A percentile compares a stretch with the other conserved stretches of the same genome.
Evolutionary conservation across 768 basidiomycete species (phyloP).

Genomic region (Boletus edulis): DNA sequence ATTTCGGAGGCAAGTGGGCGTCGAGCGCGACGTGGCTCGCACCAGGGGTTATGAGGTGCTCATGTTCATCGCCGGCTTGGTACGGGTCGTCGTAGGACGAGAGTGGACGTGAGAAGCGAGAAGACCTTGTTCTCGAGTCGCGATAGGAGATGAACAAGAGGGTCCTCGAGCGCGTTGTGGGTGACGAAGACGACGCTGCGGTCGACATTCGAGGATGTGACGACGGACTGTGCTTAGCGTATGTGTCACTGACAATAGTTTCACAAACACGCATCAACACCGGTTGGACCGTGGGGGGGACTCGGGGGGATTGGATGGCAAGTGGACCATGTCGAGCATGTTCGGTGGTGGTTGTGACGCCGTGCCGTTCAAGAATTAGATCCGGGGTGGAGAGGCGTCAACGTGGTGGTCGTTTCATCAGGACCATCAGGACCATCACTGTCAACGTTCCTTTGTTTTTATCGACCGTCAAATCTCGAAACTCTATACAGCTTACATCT

Average conservation of each 20-base stretch:
- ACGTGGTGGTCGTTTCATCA: neutral
- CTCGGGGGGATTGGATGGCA: no score
- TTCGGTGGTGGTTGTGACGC: no score
- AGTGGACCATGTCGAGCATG: no score
- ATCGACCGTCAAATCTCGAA: slow-evolving; percentile 21
- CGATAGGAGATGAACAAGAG: slow-evolving; percentile 92
- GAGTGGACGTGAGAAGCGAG: slow-evolving; percentile 40
- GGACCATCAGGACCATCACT: slow-evolving; percentile 7
- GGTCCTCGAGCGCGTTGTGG: slow-evolving; percentile 81
- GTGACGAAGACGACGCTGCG: slow-evolving; percentile 30
- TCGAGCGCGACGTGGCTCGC: slow-evolving; percentile 51
- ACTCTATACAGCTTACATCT: slow-evolving; percentile 4
- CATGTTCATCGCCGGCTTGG: slow-evolving; percentile 52
- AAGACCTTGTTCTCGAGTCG: slow-evolving; percentile 59
- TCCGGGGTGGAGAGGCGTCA: neutral
- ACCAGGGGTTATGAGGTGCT: slow-evolving; percentile 52
- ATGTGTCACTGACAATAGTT: slow-evolving; percentile 16
- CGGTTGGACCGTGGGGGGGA: neutral
- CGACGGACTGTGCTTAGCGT: slow-evolving; percentile 8
- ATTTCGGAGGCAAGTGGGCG: slow-evolving; percentile 76
- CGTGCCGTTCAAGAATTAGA: neutral
- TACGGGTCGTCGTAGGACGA: slow-evolving; percentile 48
- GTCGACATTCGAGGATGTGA: slow-evolving; percentile 32
- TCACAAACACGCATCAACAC: slow-evolving; percentile 26
- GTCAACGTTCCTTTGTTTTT: slow-evolving; percentile 10